phyloP scores from a whole-genome alignment of 192 early-diverging fungal species.

The Paraglomus brasilianum region DNA sequence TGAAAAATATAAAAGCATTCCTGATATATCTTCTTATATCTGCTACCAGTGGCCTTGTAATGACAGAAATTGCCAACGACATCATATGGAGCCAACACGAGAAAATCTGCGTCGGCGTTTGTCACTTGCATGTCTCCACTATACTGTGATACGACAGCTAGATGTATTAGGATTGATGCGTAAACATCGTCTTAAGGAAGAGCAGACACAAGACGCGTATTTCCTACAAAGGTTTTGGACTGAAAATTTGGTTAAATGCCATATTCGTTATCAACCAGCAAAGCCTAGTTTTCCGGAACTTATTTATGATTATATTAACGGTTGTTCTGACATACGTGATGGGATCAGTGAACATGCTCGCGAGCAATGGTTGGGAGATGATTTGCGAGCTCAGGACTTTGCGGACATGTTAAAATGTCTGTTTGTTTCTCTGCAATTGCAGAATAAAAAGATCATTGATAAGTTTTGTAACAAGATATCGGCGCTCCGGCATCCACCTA shows the following conservation, averaged over 20 bases:
- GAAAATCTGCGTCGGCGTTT: slow-evolving; percentile 1
- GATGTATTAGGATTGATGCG: not conserved
- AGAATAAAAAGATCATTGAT: no score
- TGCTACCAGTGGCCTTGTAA: slow-evolving; percentile 4
- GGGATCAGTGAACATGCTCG: not conserved
- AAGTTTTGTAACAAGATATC: no score
- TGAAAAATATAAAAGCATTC: not conserved
- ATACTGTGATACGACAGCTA: slow-evolving; percentile 12
- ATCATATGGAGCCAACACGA: slow-evolving; percentile 8
- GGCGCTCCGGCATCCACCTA: no score
- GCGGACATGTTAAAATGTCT: no score
- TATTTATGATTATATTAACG: not conserved
- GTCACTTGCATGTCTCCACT: slow-evolving; percentile 1
- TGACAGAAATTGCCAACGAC: no score
- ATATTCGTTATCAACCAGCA: slow-evolving; percentile 25
- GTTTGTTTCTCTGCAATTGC: no score
- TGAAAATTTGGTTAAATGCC: slow-evolving; percentile 1
- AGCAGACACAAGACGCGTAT: not conserved
- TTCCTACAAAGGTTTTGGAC: slow-evolving; percentile 11
- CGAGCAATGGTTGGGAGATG: slow-evolving; percentile 16
- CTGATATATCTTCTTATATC: slow-evolving; percentile 7
- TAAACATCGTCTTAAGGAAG: not conserved
- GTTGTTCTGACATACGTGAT: not conserved
- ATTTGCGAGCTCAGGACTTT: no score
- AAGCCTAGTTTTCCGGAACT: slow-evolving; percentile 10